Evolutionary conservation across 2,329 filamentous ascomycete species (phyloP), one percentile per base, ranked within the genome.

Genomic region (Aplosporella prunicola): DNA sequence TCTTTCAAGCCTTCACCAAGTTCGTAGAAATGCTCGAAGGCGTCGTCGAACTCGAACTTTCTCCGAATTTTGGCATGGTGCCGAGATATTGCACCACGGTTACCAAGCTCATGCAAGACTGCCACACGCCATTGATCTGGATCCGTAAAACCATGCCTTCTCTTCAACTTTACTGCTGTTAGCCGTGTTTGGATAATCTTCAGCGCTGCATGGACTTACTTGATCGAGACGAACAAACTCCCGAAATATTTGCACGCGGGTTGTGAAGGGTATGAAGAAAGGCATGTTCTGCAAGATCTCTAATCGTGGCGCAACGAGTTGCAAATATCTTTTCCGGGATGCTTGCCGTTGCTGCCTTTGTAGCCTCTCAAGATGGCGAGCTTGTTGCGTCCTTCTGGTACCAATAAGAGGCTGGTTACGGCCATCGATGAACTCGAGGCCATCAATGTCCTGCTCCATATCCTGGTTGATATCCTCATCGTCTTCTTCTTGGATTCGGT

Each of bases 201-300:
- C 13, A 20, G 14, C 8, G 6, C 16, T 5, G 4, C 8, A 24
- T 5, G 20, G 9, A 39, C 49, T 42, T 46, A 51, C 47, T 53
- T 91, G 86, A 58, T 98, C 91, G 4, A 88, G 67, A 20, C 75
- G 63, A n/a, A 96, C 83, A 50, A 96, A 96, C 52, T 94, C 78
- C 20, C 88, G 77, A 58, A 98, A 96, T 16, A 96, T 89, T 54
- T 87, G 78, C 4, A 98, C 91, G 31, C 91, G 72, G 0, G 84
- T 91, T 24, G 84, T 77, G 50, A 98, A 98, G 0, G 89, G 91
- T 29, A 98, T 91, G 47, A 89, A 83, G 56, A 96, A 98, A 0
- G 91, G 91, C 79, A 98, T 93, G 51, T 96, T 93, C 47, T 91
- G 81, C 34, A 98, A 62, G 5, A 98, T 83, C 52, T 95, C 88